Conservation (phyloP, 164 flowering plant genomes). For the Cinnamomum micranthum region DNA sequence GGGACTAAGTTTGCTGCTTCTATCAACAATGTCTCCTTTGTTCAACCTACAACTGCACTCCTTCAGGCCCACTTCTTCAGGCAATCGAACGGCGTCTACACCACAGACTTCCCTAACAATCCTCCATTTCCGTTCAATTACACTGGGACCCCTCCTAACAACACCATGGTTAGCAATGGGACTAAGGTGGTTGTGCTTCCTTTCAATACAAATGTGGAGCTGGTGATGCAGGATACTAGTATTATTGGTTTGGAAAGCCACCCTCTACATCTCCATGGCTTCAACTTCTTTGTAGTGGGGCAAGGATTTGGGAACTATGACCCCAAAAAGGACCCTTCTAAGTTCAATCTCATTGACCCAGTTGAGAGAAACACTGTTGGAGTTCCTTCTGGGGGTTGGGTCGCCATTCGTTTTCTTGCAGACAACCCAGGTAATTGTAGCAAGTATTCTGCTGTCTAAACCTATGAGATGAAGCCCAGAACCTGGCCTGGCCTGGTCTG, state of each 20-base stretch:
- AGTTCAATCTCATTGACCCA: constrained; percentile 56
- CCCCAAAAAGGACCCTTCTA: constrained; percentile 40
- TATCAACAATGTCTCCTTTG: constrained; percentile 48
- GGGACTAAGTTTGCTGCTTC: constrained; percentile 53
- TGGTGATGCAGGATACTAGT: constrained; percentile 61
- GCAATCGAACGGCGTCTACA: constrained; percentile 33
- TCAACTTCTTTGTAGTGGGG: constrained; percentile 58
- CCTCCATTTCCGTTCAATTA: constrained; percentile 44
- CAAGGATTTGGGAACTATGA: constrained; percentile 63
- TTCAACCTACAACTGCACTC: constrained; percentile 37
- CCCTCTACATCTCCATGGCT: constrained; percentile 69
- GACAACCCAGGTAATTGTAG: constrained; percentile 54
- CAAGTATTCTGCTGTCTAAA: too few relatives aligned
- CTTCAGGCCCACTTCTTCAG: constrained; percentile 45
- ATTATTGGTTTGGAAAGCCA: constrained; percentile 62
- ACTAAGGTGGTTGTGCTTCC: constrained; percentile 49
- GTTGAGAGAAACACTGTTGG: constrained; percentile 54
- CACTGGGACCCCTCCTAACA: constrained; percentile 57
- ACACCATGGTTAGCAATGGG: constrained; percentile 38
- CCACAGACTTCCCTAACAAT: constrained; percentile 37
- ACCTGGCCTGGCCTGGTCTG: too few relatives aligned
- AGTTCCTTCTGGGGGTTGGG: constrained; percentile 71
- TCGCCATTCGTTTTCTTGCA: constrained; percentile 51
- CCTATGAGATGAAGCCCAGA: too few relatives aligned
- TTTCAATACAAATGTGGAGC: constrained; percentile 52